phyloP scores from a whole-genome alignment of 2,329 filamentous ascomycete species.

The Alternaria novae-zelandiae region DNA sequence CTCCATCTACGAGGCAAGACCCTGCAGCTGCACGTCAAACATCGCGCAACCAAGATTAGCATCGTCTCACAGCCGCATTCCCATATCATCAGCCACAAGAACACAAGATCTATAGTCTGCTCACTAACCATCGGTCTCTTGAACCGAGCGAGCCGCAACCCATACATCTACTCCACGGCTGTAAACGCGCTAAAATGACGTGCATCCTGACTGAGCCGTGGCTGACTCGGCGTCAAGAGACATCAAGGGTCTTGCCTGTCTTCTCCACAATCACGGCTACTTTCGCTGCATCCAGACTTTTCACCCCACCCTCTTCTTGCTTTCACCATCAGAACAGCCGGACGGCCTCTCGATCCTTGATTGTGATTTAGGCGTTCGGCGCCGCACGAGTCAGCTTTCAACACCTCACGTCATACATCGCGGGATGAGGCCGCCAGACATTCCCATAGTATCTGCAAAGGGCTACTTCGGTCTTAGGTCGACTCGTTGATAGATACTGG shows the following conservation, averaged over 20 bases:
- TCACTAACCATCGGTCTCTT: constrained; percentile 20
- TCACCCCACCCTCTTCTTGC: constrained; percentile 20
- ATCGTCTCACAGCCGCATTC: constrained; percentile 1
- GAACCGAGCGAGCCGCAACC: constrained; percentile 22
- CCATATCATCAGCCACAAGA: constrained; percentile 6
- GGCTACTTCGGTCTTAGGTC: not conserved
- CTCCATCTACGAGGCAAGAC: not conserved
- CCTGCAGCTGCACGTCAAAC: constrained; percentile 12
- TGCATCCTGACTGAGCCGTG: constrained; percentile 26
- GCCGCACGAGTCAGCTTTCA: constrained; percentile 9
- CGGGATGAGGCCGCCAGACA: not conserved
- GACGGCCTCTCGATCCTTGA: constrained; percentile 1
- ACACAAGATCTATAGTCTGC: constrained; percentile 5
- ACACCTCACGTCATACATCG: not conserved
- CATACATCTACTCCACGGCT: constrained; percentile 22
- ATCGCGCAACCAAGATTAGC: not conserved
- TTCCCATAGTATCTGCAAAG: not conserved
- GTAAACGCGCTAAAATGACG: constrained; percentile 30
- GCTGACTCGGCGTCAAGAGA: constrained; percentile 12
- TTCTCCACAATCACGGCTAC: constrained; percentile 22
- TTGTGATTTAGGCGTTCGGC: constrained; percentile 6
- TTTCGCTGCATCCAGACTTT: constrained; percentile 20
- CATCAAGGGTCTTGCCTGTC: constrained; percentile 25
- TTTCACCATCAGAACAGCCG: constrained; percentile 6
- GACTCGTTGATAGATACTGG: constrained; percentile 1